Percentiles rank a stretch among this genome's conserved stretches.
phyloP scores from a whole-genome alignment of 306 rosid species.

The Trichosanthes cucumerina region DNA sequence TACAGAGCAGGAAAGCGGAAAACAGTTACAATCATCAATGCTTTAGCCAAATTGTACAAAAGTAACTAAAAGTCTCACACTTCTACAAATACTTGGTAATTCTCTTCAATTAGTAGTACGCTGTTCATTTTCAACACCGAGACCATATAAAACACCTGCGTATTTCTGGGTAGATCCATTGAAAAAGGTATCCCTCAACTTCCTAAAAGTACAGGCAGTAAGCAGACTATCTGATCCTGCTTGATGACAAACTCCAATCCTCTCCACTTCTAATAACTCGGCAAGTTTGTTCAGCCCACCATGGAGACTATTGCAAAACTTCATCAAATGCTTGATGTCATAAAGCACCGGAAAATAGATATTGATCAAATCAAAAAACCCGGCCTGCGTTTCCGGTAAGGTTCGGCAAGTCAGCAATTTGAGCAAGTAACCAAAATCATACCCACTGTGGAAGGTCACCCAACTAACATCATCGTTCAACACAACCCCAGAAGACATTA shows the following conservation, averaged over 20 bases:
- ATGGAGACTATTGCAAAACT: conserved; percentile 63
- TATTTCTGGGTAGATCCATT: conserved; percentile 46
- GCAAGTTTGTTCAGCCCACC: conserved; percentile 71
- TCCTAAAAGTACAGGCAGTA: conserved; percentile 43
- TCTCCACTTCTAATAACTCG: conserved; percentile 52
- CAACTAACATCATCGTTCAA: conserved; percentile 36
- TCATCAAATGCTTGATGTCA: conserved; percentile 69
- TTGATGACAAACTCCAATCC: conserved; percentile 61
- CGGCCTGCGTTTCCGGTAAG: conserved; percentile 38
- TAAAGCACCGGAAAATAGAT: conserved; percentile 43
- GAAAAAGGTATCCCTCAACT: conserved; percentile 50
- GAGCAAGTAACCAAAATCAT: conserved; percentile 61
- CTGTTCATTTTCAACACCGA: conserved; percentile 51
- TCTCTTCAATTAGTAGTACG: conserved; percentile 36
- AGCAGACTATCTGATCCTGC: conserved; percentile 72
- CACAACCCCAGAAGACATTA: conserved; percentile 60
- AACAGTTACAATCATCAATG: conserved; percentile 28
- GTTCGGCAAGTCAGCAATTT: conserved; percentile 46
- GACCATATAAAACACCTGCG: conserved; percentile 57
- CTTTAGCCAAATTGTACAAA: conserved; percentile 41
- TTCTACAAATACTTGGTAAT: conserved; percentile 22
- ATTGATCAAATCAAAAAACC: conserved; percentile 47
- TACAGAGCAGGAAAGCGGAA: conserved; percentile 29
- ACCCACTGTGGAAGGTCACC: conserved; percentile 61
- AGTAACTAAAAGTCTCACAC: conserved; percentile 38